Percentiles rank a stretch among this genome's conserved stretches.
phyloP scores from a whole-genome alignment of 306 rosid genomes.

The Cicer cuneatum region DNA sequence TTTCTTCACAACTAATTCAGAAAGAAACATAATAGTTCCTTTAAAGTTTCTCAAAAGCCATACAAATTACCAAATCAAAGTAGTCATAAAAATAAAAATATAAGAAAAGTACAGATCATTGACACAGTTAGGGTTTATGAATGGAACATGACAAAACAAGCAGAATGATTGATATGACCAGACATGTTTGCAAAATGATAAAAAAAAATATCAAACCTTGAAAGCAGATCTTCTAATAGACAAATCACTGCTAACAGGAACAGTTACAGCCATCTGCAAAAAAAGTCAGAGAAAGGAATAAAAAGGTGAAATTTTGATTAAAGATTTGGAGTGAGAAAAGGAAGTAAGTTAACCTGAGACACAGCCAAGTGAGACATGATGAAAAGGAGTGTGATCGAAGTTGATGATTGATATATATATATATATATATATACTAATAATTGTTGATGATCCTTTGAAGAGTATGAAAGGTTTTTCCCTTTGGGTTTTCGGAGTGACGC shows the following conservation, averaged over 20 bases:
- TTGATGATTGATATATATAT: not conserved
- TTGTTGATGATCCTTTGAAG: conserved; percentile 50
- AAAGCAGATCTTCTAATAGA: conserved; percentile 55
- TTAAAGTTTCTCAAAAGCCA: conserved; percentile 19
- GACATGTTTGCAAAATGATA: conserved; percentile 7
- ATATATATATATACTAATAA: too few relatives aligned
- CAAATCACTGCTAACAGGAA: conserved; percentile 54
- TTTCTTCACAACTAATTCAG: conserved; percentile 5
- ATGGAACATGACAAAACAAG: conserved; percentile 15
- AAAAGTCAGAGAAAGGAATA: conserved; percentile 1
- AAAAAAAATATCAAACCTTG: conserved; percentile 50
- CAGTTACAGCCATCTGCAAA: conserved; percentile 51
- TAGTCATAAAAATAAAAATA: not conserved
- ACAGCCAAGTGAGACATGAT: conserved; percentile 48
- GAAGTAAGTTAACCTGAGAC: conserved; percentile 49
- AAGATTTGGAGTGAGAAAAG: conserved; percentile 5
- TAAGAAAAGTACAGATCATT: not conserved
- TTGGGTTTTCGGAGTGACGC: conserved; percentile 37
- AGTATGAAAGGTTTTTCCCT: conserved; percentile 44
- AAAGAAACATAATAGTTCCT: conserved; percentile 32
- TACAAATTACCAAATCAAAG: not conserved
- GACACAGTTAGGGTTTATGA: not conserved
- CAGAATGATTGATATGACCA: conserved; percentile 1
- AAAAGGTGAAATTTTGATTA: conserved; percentile 37
- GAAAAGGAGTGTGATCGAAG: conserved; percentile 15